A percentile compares a stretch with the other conserved stretches of the same genome.
Evolutionary conservation across 2,329 filamentous ascomycete genomes (phyloP).

Genomic region (Metarhizium sp.): DNA sequence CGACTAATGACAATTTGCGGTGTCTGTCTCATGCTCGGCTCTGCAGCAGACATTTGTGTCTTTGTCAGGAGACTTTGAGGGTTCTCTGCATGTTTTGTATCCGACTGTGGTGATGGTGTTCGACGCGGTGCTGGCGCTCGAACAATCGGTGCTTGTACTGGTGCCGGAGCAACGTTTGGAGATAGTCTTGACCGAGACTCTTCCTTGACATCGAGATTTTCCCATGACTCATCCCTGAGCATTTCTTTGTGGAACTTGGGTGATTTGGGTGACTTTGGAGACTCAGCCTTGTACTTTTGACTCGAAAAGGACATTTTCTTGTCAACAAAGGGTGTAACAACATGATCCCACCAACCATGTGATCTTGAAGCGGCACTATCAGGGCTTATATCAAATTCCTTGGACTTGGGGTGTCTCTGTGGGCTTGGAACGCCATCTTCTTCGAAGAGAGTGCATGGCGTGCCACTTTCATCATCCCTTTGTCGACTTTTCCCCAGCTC

Average conservation of each 20-base stretch:
- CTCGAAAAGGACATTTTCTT: conserved; percentile 33
- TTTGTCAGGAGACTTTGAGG: background rate
- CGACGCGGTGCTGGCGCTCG: conserved; percentile 26
- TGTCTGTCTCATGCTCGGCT: background rate
- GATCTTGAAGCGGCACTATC: conserved; percentile 48
- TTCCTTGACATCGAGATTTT: conserved; percentile 9
- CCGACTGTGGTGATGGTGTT: conserved; percentile 19
- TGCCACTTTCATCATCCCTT: conserved; percentile 41
- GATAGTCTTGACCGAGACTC: conserved; percentile 8
- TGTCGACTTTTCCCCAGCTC: conserved; percentile 21
- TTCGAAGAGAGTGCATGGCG: conserved; percentile 60
- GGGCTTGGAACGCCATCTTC: conserved; percentile 47
- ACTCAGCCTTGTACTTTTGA: conserved; percentile 22
- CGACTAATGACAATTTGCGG: conserved; percentile 2
- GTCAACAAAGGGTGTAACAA: conserved; percentile 59
- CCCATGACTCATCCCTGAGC: conserved; percentile 30
- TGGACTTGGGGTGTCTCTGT: conserved; percentile 28
- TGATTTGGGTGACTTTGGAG: conserved; percentile 11
- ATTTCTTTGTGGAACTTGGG: conserved; percentile 8
- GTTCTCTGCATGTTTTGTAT: conserved; percentile 5
- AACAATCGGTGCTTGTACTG: conserved; percentile 24
- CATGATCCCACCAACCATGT: conserved; percentile 69
- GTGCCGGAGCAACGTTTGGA: conserved; percentile 8
- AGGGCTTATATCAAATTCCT: conserved; percentile 26
- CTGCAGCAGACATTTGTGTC: background rate